Conservation (phyloP, 306 rosid species). For the Rosa chinensis region DNA sequence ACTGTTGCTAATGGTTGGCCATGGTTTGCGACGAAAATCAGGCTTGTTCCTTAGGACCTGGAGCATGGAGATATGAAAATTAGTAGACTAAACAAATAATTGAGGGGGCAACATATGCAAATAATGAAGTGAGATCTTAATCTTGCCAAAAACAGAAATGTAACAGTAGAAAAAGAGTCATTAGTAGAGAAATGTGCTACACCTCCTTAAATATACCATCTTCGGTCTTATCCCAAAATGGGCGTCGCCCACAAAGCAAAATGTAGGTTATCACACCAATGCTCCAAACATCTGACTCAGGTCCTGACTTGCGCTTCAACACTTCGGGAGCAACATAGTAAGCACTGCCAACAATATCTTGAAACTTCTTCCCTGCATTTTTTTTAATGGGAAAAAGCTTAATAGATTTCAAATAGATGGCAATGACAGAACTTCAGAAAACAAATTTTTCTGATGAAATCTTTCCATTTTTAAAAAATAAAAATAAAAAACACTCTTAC, state of each 20-base stretch:
- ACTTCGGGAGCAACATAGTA: constrained; percentile 99
- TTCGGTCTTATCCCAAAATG: constrained; percentile 99
- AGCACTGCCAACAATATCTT: constrained; percentile 97
- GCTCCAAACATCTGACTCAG: constrained; percentile 99
- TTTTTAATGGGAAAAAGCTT: constrained; percentile 28
- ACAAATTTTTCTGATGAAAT: background rate
- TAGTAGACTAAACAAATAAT: constrained; percentile 9
- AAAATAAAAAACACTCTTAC: constrained; percentile 32
- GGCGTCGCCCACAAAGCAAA: constrained; percentile 96
- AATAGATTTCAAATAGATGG: constrained; percentile 17
- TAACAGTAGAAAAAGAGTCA: constrained; percentile 18
- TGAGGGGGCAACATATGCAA: background rate
- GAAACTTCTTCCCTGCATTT: constrained; percentile 75
- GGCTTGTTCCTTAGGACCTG: constrained; percentile 94
- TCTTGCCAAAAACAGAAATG: background rate
- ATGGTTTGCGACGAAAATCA: constrained; percentile 95
- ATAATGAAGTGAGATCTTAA: background rate
- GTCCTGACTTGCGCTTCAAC: constrained; percentile 93
- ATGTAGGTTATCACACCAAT: constrained; percentile 98
- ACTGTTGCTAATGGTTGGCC: constrained; percentile 75
- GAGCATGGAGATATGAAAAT: constrained; percentile 13
- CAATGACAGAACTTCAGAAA: constrained; percentile 14
- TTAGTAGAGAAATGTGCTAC: constrained; percentile 27
- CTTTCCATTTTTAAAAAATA: background rate
- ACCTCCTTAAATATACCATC: constrained; percentile 99